A percentile compares a stretch with the other conserved stretches of the same genome.
phyloP scores from a whole-genome alignment of 768 basidiomycete species.

The Sistotremastrum niveocremeum region DNA sequence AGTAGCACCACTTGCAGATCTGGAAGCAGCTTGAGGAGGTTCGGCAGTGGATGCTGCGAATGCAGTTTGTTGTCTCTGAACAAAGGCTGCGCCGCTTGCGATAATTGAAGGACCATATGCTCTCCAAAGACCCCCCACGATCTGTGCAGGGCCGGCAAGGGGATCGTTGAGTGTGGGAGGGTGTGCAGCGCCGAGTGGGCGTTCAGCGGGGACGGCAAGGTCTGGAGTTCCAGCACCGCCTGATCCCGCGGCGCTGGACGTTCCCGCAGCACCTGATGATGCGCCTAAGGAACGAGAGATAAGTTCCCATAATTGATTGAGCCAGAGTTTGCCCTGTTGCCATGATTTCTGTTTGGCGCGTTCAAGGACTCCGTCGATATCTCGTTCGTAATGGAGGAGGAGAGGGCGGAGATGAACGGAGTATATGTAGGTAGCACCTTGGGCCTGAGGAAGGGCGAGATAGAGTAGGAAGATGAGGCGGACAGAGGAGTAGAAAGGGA shows the following conservation, averaged over 20 bases:
- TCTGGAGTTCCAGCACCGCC: neutral
- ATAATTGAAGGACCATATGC: conserved; percentile 64
- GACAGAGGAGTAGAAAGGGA: conserved; percentile 62
- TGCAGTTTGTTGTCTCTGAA: conserved; percentile 34
- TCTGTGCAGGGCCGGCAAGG: conserved; percentile 48
- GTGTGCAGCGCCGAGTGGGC: conserved; percentile 5
- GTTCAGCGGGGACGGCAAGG: neutral
- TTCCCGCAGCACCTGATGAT: conserved; percentile 23
- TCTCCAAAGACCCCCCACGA: conserved; percentile 59
- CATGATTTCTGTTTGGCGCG: no score
- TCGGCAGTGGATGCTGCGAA: conserved; percentile 21
- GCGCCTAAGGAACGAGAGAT: conserved; percentile 32
- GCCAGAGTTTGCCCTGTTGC: no score
- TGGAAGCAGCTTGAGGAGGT: conserved; percentile 7
- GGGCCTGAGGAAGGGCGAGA: conserved; percentile 80
- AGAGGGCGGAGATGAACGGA: conserved; percentile 66
- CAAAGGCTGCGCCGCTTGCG: conserved; percentile 50
- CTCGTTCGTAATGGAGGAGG: conserved; percentile 66
- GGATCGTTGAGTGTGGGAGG: conserved; percentile 39
- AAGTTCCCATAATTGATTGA: conserved; percentile 37
- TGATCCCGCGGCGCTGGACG: conserved; percentile 10
- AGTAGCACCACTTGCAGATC: neutral
- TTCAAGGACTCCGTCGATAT: conserved; percentile 70
- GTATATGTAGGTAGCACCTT: conserved; percentile 81
- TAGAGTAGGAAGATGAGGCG: conserved; percentile 82